A percentile compares a stretch with the other conserved stretches of the same genome.
Conservation (phyloP, 2,329 filamentous ascomycete genomes). For the Curvularia hawaiiensis region DNA sequence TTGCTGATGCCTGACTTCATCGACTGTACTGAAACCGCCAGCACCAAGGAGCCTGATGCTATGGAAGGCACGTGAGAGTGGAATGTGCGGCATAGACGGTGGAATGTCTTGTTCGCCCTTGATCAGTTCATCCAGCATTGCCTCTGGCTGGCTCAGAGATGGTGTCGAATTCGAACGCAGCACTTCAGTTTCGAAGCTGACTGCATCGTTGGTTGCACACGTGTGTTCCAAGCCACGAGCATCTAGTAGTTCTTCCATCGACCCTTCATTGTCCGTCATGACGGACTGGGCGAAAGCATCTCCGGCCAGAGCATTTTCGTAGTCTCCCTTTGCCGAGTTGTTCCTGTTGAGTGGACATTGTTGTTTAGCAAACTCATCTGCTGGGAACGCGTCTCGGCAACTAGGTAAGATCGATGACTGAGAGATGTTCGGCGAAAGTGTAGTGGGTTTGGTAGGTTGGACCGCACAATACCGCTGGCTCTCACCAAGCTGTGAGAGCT, state of each 20-base stretch:
- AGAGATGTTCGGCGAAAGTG: constrained; percentile 19
- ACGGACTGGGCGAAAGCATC: constrained; percentile 38
- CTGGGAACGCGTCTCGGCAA: neutral
- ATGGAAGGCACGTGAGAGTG: constrained; percentile 34
- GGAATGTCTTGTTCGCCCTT: neutral
- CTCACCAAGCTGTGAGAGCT: constrained; percentile 32
- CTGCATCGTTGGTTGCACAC: neutral
- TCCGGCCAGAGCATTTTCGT: constrained; percentile 40
- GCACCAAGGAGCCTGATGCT: constrained; percentile 45
- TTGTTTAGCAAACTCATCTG: constrained; percentile 1
- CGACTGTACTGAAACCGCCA: constrained; percentile 46
- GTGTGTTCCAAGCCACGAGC: constrained; percentile 1
- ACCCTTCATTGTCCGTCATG: neutral
- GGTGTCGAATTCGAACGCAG: neutral
- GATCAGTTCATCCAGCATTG: neutral
- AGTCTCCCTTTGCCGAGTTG: constrained; percentile 25
- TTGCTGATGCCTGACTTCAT: constrained; percentile 44
- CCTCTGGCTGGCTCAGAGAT: neutral
- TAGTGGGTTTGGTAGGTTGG: constrained; percentile 18
- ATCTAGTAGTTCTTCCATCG: neutral
- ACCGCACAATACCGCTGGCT: constrained; percentile 17
- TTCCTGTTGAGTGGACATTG: constrained; percentile 19
- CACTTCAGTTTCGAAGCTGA: neutral
- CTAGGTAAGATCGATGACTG: constrained; percentile 10
- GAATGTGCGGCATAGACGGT: constrained; percentile 8